These are phyloP conservation scores for Aschersonia sp. DNA, from an alignment of 2,329 filamentous ascomycete genomes.

Conservation along the genomic window DNA sequence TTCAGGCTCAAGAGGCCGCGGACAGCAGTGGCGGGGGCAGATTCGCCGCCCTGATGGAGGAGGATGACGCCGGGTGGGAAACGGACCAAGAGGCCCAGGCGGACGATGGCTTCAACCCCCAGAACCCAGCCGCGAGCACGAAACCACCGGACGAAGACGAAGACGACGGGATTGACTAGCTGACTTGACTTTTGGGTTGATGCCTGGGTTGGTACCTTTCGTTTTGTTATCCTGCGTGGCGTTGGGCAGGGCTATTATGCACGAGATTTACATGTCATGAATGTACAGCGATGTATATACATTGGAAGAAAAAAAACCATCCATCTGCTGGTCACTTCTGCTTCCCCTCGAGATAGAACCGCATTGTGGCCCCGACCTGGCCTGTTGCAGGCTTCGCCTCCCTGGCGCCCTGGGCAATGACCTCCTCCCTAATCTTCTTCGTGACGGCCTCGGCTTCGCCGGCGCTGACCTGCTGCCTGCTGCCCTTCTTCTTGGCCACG, in stretches of 20 bases:
- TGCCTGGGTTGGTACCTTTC: too few species aligned
- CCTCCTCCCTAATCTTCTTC: conserved; percentile 17
- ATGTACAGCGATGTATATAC: too few species aligned
- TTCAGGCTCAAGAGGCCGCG: conserved; percentile 9
- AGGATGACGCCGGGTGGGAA: conserved; percentile 12
- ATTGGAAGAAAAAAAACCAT: too few species aligned
- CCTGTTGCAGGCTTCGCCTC: conserved; percentile 32
- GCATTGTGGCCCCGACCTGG: conserved; percentile 25
- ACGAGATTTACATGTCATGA: too few species aligned
- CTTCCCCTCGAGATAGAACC: conserved; percentile 25
- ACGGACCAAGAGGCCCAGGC: conserved; percentile 22
- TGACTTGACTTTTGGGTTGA: neutral
- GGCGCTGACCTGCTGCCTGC: conserved; percentile 34
- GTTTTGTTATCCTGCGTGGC: too few species aligned
- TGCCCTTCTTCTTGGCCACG: conserved; percentile 50
- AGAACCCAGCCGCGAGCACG: neutral
- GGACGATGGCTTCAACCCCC: conserved; percentile 9
- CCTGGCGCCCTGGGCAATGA: conserved; percentile 21
- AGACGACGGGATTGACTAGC: conserved; percentile 1
- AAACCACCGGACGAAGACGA: conserved; percentile 2
- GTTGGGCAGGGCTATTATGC: too few species aligned
- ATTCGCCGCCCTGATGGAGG: conserved; percentile 8
- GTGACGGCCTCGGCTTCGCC: conserved; percentile 50
- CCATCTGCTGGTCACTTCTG: neutral
- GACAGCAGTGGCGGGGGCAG: conserved; percentile 4